These are phyloP conservation scores for Claviceps digitariae DNA, from an alignment of 2,329 filamentous ascomycete genomes.

Conservation along the genomic window DNA sequence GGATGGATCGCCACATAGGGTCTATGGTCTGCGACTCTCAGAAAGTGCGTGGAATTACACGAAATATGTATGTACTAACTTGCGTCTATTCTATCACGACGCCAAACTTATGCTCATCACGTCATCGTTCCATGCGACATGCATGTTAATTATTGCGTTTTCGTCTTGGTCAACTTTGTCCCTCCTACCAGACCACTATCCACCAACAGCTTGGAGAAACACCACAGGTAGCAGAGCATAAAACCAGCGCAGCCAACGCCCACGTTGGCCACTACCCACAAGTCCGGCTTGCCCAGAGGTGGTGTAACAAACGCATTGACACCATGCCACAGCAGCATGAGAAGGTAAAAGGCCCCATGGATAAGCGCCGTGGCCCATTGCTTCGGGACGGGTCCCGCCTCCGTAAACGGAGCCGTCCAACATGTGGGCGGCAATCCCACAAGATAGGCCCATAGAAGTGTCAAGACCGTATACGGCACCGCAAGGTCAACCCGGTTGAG, in stretches of 20 bases:
- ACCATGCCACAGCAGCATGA: slow-evolving; percentile 72
- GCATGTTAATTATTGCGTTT: slow-evolving; percentile 18
- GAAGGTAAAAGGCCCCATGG: slow-evolving; percentile 62
- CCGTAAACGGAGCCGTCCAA: slow-evolving; percentile 51
- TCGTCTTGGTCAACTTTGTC: slow-evolving; percentile 19
- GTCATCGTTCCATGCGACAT: neutral
- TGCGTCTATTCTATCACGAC: neutral
- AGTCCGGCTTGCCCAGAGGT: slow-evolving; percentile 68
- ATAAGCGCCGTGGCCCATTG: slow-evolving; percentile 50
- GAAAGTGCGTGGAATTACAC: neutral
- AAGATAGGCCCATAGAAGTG: slow-evolving; percentile 81
- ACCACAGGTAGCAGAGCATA: slow-evolving; percentile 82
- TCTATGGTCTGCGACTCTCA: neutral
- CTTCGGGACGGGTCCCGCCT: slow-evolving; percentile 19
- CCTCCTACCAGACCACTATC: slow-evolving; percentile 41
- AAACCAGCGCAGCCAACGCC: slow-evolving; percentile 78
- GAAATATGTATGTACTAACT: neutral
- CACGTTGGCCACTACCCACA: slow-evolving; percentile 90
- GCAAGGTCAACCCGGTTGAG: slow-evolving; percentile 71
- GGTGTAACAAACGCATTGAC: slow-evolving; percentile 54
- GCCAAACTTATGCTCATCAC: neutral
- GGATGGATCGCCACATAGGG: too few relatives aligned
- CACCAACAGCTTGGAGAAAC: slow-evolving; percentile 52
- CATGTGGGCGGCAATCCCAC: slow-evolving; percentile 74
- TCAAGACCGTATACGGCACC: slow-evolving; percentile 74